Base-by-base conservation (phyloP, 129 eudicot species). In the Silybum marianum region DNA sequence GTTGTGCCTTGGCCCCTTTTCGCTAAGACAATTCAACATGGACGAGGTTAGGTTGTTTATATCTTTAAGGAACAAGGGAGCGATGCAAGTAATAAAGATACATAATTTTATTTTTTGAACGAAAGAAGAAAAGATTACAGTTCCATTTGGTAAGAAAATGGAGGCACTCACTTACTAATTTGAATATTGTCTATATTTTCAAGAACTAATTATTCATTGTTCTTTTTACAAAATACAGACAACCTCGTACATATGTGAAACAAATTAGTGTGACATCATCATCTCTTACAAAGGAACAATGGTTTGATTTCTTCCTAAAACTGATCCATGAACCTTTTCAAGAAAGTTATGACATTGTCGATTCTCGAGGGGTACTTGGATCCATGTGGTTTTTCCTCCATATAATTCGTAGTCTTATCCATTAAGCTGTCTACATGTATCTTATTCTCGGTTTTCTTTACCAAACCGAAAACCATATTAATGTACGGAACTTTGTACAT, bases 301-400 rank as follows among this genome's bases (percentile, higher is more conserved):
- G 9, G 6, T 67, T 69, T 58, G 23, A 16, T 73, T 9, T 28
- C 63, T 22, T 76, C 69, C 63, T 78, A 78, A 73, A 83, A 83
- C 24, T 71, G 82, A 71, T 71, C 86, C 78, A 73, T 78, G 81
- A 82, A 78, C 79, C 79, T 83, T 73, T 71, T 83, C 72, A 71
- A 83, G 72, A 83, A 77, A 82, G 78, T 78, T 63, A 83, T 10
- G n/a, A 77, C 12, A 44, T 79, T 32, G 71, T 78, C 83, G 22
- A 78, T 46, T 26, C 40, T 39, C 22, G 82, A 76, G 36, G 32
- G 65, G n/a, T 46, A 71, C 66, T 69, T 72, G 11, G 76, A 82
- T 66, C 54, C 60, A 60, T 83, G 48, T 77, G 16, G 58, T 3
- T 71, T 19, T 11, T 25, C 75, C 76, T 79, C 82, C 22, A 46